Evolutionary conservation across 805 yeast genomes (phyloP).

Genomic region (Barnettozyma wickerhamii): DNA sequence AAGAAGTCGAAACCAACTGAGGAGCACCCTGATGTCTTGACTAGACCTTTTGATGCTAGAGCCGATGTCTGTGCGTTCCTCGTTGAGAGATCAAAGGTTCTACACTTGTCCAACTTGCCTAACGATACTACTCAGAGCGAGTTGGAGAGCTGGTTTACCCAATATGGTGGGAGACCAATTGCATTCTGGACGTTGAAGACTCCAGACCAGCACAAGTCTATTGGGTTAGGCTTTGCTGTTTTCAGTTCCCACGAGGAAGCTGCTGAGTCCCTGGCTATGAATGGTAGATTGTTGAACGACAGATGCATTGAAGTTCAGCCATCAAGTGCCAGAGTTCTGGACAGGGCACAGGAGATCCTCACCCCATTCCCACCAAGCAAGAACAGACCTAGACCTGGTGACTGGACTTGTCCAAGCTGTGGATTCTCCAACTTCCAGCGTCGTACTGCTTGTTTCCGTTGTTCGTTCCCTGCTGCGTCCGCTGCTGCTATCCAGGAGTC

Average conservation of each 20-base stretch:
- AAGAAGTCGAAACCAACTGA: conserved; percentile 43
- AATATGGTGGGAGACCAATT: conserved; percentile 78
- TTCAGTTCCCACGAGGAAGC: conserved; percentile 87
- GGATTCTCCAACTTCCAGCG: conserved; percentile 94
- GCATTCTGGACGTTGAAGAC: conserved; percentile 85
- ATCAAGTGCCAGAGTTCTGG: conserved; percentile 71
- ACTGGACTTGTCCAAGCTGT: conserved; percentile 97
- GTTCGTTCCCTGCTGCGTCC: conserved; percentile 80
- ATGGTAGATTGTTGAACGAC: conserved; percentile 73
- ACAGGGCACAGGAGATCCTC: conserved; percentile 75
- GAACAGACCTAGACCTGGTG: conserved; percentile 93
- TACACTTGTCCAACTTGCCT: conserved; percentile 77
- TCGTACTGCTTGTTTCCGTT: conserved; percentile 89
- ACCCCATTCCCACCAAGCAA: conserved; percentile 82
- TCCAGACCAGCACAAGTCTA: conserved; percentile 48
- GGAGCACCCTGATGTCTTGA: conserved; percentile 51
- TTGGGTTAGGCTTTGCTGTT: conserved; percentile 76
- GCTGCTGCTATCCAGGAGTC: conserved; percentile 67
- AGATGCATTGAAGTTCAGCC: conserved; percentile 82
- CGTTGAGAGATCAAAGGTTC: conserved; percentile 69
- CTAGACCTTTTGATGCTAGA: conserved; percentile 73
- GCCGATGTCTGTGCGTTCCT: conserved; percentile 66
- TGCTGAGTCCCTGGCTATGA: conserved; percentile 67
- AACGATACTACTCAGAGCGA: conserved; percentile 87
- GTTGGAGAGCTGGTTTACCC: conserved; percentile 86